Percentiles rank a stretch among this genome's conserved stretches.
Conservation (phyloP, 2,329 filamentous ascomycete species). For the Paecilomyces niveus region DNA sequence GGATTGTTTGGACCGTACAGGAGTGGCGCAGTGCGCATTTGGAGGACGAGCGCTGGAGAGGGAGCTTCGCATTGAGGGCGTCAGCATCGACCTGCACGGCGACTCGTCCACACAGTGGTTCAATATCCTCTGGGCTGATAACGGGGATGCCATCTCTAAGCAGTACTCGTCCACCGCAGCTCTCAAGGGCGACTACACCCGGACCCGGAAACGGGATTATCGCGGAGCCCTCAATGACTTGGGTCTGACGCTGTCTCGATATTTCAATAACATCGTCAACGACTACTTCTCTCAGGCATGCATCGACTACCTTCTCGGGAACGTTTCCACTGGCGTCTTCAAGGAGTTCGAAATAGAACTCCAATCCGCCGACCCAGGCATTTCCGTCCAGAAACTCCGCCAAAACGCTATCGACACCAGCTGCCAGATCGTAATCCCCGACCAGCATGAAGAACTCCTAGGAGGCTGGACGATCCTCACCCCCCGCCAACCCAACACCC, state of each 20-base stretch:
- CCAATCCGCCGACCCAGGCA: slow-evolving; percentile 84
- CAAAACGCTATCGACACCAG: slow-evolving; percentile 87
- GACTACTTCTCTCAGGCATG: slow-evolving; percentile 95
- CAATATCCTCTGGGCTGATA: slow-evolving; percentile 95
- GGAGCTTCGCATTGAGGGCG: slow-evolving; percentile 69
- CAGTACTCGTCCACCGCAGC: slow-evolving; percentile 95
- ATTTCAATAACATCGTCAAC: slow-evolving; percentile 84
- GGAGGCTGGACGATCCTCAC: slow-evolving; percentile 85
- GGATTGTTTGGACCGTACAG: slow-evolving; percentile 95
- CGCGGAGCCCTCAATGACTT: slow-evolving; percentile 87
- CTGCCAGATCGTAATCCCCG: slow-evolving; percentile 75
- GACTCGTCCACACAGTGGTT: slow-evolving; percentile 87
- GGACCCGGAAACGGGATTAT: slow-evolving; percentile 84
- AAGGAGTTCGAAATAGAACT: slow-evolving; percentile 92
- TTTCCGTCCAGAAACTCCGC: slow-evolving; percentile 76
- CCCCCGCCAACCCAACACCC: slow-evolving; percentile 62
- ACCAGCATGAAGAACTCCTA: slow-evolving; percentile 76
- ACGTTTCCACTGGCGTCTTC: slow-evolving; percentile 76
- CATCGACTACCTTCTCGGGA: slow-evolving; percentile 89
- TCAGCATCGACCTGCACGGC: slow-evolving; percentile 64
- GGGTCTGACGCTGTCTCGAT: slow-evolving; percentile 70
- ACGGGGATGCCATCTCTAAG: slow-evolving; percentile 89
- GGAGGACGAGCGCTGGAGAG: slow-evolving; percentile 73
- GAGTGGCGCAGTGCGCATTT: slow-evolving; percentile 90
- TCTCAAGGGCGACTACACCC: slow-evolving; percentile 93